Evolutionary conservation across 1,139 yeast genomes (phyloP).

Genomic region (Kodamaea sp.): DNA sequence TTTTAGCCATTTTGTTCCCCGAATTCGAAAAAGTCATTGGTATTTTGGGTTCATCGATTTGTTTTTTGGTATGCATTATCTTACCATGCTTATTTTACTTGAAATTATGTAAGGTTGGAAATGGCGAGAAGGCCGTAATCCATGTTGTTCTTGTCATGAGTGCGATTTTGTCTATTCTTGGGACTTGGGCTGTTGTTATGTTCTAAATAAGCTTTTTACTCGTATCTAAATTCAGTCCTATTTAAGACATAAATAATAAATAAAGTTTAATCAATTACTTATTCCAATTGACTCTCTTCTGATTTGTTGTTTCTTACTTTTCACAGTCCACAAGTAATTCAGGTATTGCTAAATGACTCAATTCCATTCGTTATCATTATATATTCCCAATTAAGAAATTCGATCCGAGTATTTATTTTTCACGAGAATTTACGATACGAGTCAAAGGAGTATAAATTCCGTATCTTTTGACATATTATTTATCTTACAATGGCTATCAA

Average conservation of each 20-base stretch:
- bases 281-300: too few species aligned
- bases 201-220: constrained; percentile 13
- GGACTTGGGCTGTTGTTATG: constrained; percentile 40
- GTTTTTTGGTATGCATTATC: constrained; percentile 53
- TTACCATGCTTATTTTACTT: constrained; percentile 55
- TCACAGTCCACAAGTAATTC: too few species aligned
- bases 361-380: background rate
- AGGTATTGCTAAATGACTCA: too few species aligned
- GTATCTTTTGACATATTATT: too few species aligned
- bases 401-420: background rate
- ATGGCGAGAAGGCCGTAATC: constrained; percentile 24
- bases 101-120: constrained; percentile 29
- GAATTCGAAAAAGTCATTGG: constrained; percentile 58
- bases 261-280: too few species aligned
- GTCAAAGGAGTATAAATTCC: too few species aligned
- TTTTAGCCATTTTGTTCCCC: constrained; percentile 51
- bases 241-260: too few species aligned
- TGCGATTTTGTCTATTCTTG: constrained; percentile 29
- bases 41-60: constrained; percentile 54
- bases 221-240: too few species aligned
- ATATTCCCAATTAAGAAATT: background rate
- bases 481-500: background rate
- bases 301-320: too few species aligned
- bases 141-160: constrained; percentile 23
- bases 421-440: background rate